Conservation (phyloP, 208 protist genomes). For the Naegleria lovaniensis region DNA sequence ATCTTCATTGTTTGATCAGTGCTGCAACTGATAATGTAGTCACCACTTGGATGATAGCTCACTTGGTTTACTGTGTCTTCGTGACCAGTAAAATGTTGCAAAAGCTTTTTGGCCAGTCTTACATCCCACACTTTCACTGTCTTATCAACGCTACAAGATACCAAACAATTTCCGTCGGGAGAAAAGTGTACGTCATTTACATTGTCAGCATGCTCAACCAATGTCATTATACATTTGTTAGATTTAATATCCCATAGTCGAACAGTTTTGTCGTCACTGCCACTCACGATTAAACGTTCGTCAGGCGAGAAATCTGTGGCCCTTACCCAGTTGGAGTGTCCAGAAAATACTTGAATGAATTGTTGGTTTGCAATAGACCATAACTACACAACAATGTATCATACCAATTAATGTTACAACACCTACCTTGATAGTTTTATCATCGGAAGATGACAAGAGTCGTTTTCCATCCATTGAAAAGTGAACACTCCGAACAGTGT, state of each 20-base stretch:
- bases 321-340: constrained; percentile 75
- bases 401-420: constrained; percentile 39
- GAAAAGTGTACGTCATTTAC: constrained; percentile 67
- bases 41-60: constrained; percentile 59
- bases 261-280: constrained; percentile 62
- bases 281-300: constrained; percentile 57
- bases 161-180: constrained; percentile 67
- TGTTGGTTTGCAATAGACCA: constrained; percentile 30
- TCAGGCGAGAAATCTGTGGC: constrained; percentile 55
- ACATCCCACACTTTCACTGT: constrained; percentile 77
- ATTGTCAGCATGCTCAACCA: constrained; percentile 56
- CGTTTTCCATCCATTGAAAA: constrained; percentile 52
- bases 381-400: constrained; percentile 31
- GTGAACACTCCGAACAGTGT: constrained; percentile 57
- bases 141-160: constrained; percentile 56
- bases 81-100: constrained; percentile 76
- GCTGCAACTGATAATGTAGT: constrained; percentile 65
- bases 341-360: constrained; percentile 36
- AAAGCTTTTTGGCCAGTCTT: constrained; percentile 51
- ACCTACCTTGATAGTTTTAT: constrained; percentile 74
- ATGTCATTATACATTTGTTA: constrained; percentile 45
- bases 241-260: constrained; percentile 30
- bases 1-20: constrained; percentile 67
- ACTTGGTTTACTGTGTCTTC: constrained; percentile 57
- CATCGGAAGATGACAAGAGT: constrained; percentile 63